phyloP scores from a whole-genome alignment of 108 stramenopile species.

The Parietichytrium sp. region DNA sequence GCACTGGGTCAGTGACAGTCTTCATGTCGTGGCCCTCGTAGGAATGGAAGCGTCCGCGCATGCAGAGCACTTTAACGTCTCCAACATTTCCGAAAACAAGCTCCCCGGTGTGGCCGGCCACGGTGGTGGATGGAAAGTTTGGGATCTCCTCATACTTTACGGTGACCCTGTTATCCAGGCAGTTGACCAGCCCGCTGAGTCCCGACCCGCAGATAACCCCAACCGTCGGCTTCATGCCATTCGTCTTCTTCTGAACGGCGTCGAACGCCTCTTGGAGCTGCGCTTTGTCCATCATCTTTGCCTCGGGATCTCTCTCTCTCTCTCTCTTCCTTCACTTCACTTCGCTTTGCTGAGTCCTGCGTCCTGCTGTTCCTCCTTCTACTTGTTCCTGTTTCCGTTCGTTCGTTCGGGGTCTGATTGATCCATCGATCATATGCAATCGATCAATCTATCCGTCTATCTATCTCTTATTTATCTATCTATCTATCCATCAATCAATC shows the following conservation, averaged over 20 bases:
- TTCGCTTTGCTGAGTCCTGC: no score
- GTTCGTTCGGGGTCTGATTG: no score
- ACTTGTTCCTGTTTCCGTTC: no score
- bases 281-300: no score
- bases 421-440: no score
- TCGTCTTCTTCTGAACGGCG: not conserved
- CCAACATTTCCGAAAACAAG: constrained; percentile 74
- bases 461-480: no score
- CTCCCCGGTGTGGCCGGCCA: constrained; percentile 82
- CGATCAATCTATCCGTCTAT: no score
- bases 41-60: constrained; percentile 85
- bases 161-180: constrained; percentile 56
- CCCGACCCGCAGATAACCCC: constrained; percentile 89
- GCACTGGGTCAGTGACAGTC: constrained; percentile 76
- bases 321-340: no score
- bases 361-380: no score
- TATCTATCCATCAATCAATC: no score
- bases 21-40: constrained; percentile 87
- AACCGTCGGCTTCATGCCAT: constrained; percentile 42
- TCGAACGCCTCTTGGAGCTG: not conserved
- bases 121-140: constrained; percentile 74
- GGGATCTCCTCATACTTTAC: constrained; percentile 73
- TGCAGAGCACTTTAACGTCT: constrained; percentile 69
- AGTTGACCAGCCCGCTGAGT: constrained; percentile 69
- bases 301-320: no score